These are phyloP conservation scores for Moricandia moricandioides DNA, from an alignment of 345 rosid species.

Conservation along the genomic window DNA sequence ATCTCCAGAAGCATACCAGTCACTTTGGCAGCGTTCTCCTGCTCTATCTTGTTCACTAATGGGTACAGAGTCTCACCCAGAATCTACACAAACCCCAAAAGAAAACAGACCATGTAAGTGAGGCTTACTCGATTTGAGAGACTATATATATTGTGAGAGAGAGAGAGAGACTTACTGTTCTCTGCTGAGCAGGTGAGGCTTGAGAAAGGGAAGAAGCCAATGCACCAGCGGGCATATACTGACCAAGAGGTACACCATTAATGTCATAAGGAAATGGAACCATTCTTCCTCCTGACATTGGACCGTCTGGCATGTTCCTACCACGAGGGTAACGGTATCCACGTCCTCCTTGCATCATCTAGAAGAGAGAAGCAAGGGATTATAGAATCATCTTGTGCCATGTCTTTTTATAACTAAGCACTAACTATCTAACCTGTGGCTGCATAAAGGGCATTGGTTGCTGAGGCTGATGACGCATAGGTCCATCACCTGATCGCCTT, in stretches of 20 bases:
- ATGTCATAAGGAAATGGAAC: slow-evolving; percentile 66
- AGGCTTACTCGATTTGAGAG: too few relatives aligned
- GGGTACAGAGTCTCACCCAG: slow-evolving; percentile 49
- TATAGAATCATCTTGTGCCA: too few relatives aligned
- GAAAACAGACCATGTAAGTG: neutral
- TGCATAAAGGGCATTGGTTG: slow-evolving; percentile 82
- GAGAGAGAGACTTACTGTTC: slow-evolving; percentile 28
- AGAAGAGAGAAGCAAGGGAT: too few relatives aligned
- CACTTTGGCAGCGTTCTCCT: slow-evolving; percentile 70
- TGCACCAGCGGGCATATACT: slow-evolving; percentile 53
- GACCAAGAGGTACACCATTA: slow-evolving; percentile 59
- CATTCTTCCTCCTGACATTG: slow-evolving; percentile 68
- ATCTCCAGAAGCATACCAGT: slow-evolving; percentile 82
- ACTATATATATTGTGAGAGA: too few relatives aligned
- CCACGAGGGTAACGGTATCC: slow-evolving; percentile 78
- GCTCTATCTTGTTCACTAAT: slow-evolving; percentile 68
- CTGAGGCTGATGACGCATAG: slow-evolving; percentile 65
- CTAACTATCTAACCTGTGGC: slow-evolving; percentile 39
- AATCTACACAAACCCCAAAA: slow-evolving; percentile 33
- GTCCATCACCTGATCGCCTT: slow-evolving; percentile 65
- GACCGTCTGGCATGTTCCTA: slow-evolving; percentile 69
- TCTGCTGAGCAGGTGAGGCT: slow-evolving; percentile 64
- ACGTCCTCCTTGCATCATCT: slow-evolving; percentile 89
- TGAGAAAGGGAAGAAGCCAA: slow-evolving; percentile 71
- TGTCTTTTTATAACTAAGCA: too few relatives aligned